Evolutionary conservation across 2,329 filamentous ascomycete genomes (phyloP), one percentile per base, ranked within the genome.

Genomic region (Drechslera avenae): DNA sequence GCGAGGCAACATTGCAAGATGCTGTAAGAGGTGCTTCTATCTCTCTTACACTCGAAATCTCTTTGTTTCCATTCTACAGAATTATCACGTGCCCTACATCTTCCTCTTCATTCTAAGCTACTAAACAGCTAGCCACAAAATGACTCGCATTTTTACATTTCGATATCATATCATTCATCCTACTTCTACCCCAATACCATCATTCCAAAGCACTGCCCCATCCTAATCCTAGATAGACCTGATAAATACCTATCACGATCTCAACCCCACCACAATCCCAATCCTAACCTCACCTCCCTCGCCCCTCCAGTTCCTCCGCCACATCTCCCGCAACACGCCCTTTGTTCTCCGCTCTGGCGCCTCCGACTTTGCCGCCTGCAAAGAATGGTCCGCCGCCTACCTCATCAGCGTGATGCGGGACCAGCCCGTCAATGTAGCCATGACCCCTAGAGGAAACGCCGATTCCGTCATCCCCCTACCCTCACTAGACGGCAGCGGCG

Each of bases 261-360:
- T 92, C 46, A 93, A 93, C 66, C 72, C 79, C 48, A 69, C 76
- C 17, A 62, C 65, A 13, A 78, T 91, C 49, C 82, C 88, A 37
- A 84, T 86, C 60, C 78, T 91, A 2, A 35, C 77, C 12, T 77
- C 82, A 34, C 83, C 87, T 40, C 90, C 90, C 3, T 89, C 86
- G 21, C 83, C 90, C 0, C 80, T 94, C 5, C 87, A 92, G 66
- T 93, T 93, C 68, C 88, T 91, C 85, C 83, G 88, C 63, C 87
- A 85, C 71, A 88, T 92, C 16, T 81, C 87, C 13, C 80, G 78
- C 30, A 94, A 93, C 67, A 82, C 84, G 1, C 90, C 90, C 0
- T 92, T 93, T 61, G 82, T 93, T 2, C 76, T 92, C 21, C 81
- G 87, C 31, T 76, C 79, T 7, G 88, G 80, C 3, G 87, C 87